These are phyloP conservation scores for Dioscorea cayenensis DNA, from an alignment of 116 monocot species.

Conservation along the genomic window DNA sequence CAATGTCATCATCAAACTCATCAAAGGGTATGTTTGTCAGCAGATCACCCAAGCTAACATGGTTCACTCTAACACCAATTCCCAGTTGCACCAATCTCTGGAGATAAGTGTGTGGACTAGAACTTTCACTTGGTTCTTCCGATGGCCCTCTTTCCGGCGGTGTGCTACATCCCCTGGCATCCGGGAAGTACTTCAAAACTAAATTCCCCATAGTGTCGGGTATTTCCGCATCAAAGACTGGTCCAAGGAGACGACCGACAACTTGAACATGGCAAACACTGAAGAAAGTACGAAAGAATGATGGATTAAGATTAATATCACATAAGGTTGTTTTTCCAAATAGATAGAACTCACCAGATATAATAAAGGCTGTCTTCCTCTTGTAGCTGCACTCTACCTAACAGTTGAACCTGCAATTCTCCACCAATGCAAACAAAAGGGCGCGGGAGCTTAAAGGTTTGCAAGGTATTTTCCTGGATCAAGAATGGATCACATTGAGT, in stretches of 20 bases:
- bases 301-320: background rate
- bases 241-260: slow-evolving; percentile 40
- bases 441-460: slow-evolving; percentile 75
- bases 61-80: slow-evolving; percentile 6
- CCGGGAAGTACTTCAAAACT: slow-evolving; percentile 27
- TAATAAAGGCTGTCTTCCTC: slow-evolving; percentile 59
- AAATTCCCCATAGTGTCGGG: slow-evolving; percentile 5
- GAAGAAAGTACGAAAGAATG: background rate
- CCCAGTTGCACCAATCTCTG: slow-evolving; percentile 9
- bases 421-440: slow-evolving; percentile 83
- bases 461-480: slow-evolving; percentile 59
- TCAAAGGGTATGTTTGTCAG: background rate
- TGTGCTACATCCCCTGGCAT: background rate
- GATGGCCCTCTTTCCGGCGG: background rate
- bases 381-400: slow-evolving; percentile 81
- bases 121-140: background rate
- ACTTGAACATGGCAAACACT: slow-evolving; percentile 63
- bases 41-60: background rate
- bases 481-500: background rate
- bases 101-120: slow-evolving; percentile 4
- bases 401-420: slow-evolving; percentile 60
- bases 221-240: slow-evolving; percentile 28
- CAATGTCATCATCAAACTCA: background rate
- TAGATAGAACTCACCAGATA: slow-evolving; percentile 44
- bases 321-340: background rate